These are phyloP conservation scores for Auxenochlorella protothecoides DNA, from an alignment of 139 green algal species.

Conservation along the genomic window DNA sequence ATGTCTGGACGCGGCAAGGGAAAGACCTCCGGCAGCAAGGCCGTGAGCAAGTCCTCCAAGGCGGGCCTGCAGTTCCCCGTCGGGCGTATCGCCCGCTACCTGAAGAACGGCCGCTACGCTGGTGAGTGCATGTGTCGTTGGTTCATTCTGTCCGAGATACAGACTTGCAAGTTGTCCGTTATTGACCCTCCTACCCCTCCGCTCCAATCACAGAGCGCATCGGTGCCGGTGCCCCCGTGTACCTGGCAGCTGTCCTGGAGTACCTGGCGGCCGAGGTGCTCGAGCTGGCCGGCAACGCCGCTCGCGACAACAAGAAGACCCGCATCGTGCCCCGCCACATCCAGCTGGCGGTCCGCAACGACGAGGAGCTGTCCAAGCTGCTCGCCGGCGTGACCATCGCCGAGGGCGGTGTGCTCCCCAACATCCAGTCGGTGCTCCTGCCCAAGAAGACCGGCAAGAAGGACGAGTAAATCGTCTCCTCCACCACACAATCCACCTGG, in stretches of 20 bases:
- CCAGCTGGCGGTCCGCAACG: slow-evolving; percentile 52
- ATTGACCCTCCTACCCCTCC: no score
- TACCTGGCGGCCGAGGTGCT: slow-evolving; percentile 59
- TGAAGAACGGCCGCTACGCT: slow-evolving; percentile 81
- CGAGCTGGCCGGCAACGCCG: slow-evolving; percentile 35
- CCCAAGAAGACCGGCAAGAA: slow-evolving; percentile 55
- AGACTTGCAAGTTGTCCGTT: no score
- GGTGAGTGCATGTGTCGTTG: no score
- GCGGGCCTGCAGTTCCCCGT: slow-evolving; percentile 85
- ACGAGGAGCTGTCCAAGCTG: slow-evolving; percentile 45
- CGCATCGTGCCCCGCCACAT: slow-evolving; percentile 75
- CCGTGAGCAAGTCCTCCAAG: slow-evolving; percentile 69
- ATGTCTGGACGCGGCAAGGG: slow-evolving; percentile 55
- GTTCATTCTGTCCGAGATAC: no score
- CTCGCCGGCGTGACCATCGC: slow-evolving; percentile 64
- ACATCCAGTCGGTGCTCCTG: slow-evolving; percentile 77
- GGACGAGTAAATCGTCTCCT: background rate
- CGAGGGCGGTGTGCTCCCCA: slow-evolving; percentile 68
- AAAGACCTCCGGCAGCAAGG: slow-evolving; percentile 63
- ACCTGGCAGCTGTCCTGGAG: slow-evolving; percentile 62
- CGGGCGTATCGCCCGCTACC: slow-evolving; percentile 68
- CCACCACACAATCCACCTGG: no score
- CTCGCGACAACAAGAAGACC: slow-evolving; percentile 85
- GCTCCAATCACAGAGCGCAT: background rate
- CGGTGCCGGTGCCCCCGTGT: slow-evolving; percentile 40